These are phyloP conservation scores for Fragosphaeria purpurea DNA, from an alignment of 2,329 filamentous ascomycete species.

Conservation along the genomic window DNA sequence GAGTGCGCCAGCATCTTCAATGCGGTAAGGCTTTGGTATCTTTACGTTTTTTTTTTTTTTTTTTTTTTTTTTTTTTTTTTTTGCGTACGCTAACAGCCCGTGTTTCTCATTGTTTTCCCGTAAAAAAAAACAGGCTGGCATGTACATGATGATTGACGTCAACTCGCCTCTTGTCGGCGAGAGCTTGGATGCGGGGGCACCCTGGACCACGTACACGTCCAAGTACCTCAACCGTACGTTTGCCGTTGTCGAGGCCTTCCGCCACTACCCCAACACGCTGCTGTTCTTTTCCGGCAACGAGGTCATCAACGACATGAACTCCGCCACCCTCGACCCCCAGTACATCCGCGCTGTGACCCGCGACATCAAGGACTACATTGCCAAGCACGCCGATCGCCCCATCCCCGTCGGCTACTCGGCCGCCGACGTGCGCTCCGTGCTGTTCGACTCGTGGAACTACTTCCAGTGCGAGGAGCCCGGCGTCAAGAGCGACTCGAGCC, in stretches of 20 bases:
- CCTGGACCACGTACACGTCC: conserved; percentile 46
- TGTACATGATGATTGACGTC: conserved; percentile 60
- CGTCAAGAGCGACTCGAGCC: conserved; percentile 48
- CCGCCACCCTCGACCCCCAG: conserved; percentile 52
- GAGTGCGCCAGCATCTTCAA: conserved; percentile 60
- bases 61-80: too few relatives aligned
- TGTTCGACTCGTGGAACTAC: conserved; percentile 68
- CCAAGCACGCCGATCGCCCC: conserved; percentile 54
- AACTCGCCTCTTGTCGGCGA: conserved; percentile 54
- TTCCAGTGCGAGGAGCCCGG: conserved; percentile 54
- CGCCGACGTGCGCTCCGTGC: conserved; percentile 63
- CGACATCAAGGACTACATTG: conserved; percentile 73
- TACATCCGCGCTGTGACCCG: conserved; percentile 67
- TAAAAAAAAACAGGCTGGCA: conserved; percentile 37
- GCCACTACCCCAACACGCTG: conserved; percentile 56
- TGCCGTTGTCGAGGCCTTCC: conserved; percentile 57
- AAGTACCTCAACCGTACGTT: conserved; percentile 57
- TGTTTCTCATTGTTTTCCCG: too few relatives aligned
- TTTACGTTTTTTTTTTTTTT: too few relatives aligned
- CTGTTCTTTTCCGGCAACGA: conserved; percentile 73
- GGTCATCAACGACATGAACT: conserved; percentile 58
- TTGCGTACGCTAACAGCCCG: too few relatives aligned
- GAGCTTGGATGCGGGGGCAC: conserved; percentile 42
- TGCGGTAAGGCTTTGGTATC: conserved; percentile 25
- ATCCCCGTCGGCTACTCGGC: conserved; percentile 76